Conservation (phyloP, 2,329 filamentous ascomycete genomes). For the Hymenoscyphus scutula region DNA sequence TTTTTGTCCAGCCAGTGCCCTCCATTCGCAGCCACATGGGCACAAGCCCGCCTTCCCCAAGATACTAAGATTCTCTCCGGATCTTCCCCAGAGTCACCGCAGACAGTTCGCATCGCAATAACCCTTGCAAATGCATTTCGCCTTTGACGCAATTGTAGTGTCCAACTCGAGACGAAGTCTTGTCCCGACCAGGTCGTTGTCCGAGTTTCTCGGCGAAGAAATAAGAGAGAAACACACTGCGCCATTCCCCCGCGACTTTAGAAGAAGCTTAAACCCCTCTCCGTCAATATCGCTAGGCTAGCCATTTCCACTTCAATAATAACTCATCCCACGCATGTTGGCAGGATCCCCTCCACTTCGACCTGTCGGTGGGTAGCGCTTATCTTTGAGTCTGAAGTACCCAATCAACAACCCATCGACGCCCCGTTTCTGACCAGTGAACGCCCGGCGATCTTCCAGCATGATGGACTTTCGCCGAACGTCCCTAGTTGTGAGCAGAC, state of each 20-base stretch:
- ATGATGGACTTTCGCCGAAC: slow-evolving; percentile 33
- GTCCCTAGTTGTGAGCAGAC: slow-evolving; percentile 28
- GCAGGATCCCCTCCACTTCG: slow-evolving; percentile 11
- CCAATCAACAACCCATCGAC: slow-evolving; percentile 21
- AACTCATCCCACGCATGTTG: slow-evolving; percentile 25
- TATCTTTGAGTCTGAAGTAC: slow-evolving; percentile 25
- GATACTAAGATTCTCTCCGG: slow-evolving; percentile 4
- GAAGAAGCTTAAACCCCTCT: not conserved
- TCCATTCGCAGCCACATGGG: slow-evolving; percentile 6
- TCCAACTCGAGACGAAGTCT: not conserved
- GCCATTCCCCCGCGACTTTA: not conserved
- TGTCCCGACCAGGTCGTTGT: not conserved
- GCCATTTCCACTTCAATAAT: slow-evolving; percentile 13
- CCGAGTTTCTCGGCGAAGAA: slow-evolving; percentile 2
- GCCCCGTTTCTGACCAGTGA: slow-evolving; percentile 12
- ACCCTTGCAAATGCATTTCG: slow-evolving; percentile 15
- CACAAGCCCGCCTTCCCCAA: slow-evolving; percentile 13
- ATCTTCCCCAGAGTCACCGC: slow-evolving; percentile 11
- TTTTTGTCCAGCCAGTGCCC: slow-evolving; percentile 14
- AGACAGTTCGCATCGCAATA: slow-evolving; percentile 2
- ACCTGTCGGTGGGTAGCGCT: slow-evolving; percentile 18
- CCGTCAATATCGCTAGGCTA: not conserved
- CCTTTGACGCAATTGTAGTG: slow-evolving; percentile 13
- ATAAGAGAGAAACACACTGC: not conserved
- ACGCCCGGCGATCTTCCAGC: slow-evolving; percentile 14